Evolutionary conservation across 2,329 filamentous ascomycete genomes (phyloP), one percentile per base, ranked within the genome.

Genomic region (Fusarium sp.): DNA sequence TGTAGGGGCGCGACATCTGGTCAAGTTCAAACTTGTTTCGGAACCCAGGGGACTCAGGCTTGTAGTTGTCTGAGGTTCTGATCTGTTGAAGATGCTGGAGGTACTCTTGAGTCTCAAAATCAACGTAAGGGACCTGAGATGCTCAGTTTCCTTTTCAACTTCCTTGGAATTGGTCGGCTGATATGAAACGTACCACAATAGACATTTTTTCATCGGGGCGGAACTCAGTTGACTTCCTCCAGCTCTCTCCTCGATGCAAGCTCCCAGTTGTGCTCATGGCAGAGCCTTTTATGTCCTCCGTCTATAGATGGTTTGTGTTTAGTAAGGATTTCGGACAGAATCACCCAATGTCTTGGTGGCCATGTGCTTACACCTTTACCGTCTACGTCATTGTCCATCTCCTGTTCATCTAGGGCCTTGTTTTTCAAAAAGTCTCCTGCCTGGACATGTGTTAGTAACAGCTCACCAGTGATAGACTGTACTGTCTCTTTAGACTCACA

Each of bases 91-190:
- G 18, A 34, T 50, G 63, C 11, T 59, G 9, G 25, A 65, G 52
- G 52, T 65, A 65, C 27, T 65, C 32, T n/a, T 25, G 34, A 7
- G 63, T 65, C 30, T 65, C 63, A 25, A 65, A 65, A 27, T 65
- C 63, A 11, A 65, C 59, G 20, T 65, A 65, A 7, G 63, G 63
- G 14, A 37, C 52, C 63, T 54, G 50, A 14, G 25, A 14, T 54
- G 50, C 1, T 50, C 27, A 50, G 45, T 10, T 16, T 50, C 4
- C 27, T 50, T 7, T 27, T 27, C 45, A 18, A 13, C 13, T 50
- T 50, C 13, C 20, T 50, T 14, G 23, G 45, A 14, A 27, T 50
- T 50, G 23, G 23, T 18, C 45, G 10, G 3, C 45, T 50, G 8
- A 54, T 54, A 32, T 20, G 39, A 13, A 32, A 23, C 63, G 9